Percentiles rank a stretch among this genome's conserved stretches.
phyloP scores from a whole-genome alignment of 306 rosid genomes.

The Trifolium fragiferum region DNA sequence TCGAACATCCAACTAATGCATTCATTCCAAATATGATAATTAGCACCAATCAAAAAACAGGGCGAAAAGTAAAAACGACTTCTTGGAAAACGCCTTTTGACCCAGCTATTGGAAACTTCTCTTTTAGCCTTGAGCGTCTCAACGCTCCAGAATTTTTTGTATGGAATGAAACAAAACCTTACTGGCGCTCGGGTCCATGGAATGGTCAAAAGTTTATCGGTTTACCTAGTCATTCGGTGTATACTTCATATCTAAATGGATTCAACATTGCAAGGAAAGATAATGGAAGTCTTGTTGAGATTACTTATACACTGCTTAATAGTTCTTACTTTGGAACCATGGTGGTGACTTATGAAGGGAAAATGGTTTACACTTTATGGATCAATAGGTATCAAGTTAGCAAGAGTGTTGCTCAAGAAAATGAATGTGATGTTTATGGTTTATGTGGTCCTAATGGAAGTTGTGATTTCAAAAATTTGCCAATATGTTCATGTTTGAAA shows the following conservation, averaged over 20 bases:
- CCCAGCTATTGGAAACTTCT: conserved; percentile 41
- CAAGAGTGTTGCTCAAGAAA: not conserved
- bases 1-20: conserved; percentile 40
- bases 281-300: not conserved
- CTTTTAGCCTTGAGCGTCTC: conserved; percentile 2
- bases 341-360: conserved; percentile 17
- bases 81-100: conserved; percentile 47
- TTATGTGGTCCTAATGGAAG: conserved; percentile 26
- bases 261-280: not conserved
- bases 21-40: conserved; percentile 30
- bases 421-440: conserved; percentile 46
- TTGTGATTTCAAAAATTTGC: conserved; percentile 26
- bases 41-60: conserved; percentile 4
- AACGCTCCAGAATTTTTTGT: conserved; percentile 31
- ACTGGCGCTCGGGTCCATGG: conserved; percentile 50
- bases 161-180: conserved; percentile 16
- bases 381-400: not conserved
- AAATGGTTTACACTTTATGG: not conserved
- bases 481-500: conserved; percentile 48
- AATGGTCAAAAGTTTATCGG: conserved; percentile 40
- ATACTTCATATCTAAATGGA: conserved; percentile 27
- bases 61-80: not conserved
- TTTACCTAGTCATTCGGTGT: not conserved
- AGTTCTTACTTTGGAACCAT: not conserved
- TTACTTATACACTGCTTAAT: not conserved